These are phyloP conservation scores for Thyridium curvatum DNA, from an alignment of 2,329 filamentous ascomycete species.

Conservation along the genomic window DNA sequence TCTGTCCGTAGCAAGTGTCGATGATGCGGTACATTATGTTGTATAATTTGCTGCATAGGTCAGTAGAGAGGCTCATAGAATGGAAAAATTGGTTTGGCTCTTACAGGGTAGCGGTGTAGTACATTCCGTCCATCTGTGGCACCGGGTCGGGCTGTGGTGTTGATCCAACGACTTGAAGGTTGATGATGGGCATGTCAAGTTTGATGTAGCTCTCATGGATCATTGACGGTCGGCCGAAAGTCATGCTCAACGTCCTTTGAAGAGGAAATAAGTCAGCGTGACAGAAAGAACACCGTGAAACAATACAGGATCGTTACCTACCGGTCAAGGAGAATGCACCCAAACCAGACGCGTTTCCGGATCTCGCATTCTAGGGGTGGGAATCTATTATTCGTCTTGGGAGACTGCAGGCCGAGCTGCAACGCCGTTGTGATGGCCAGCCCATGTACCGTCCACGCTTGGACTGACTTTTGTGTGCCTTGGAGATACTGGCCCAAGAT, in stretches of 20 bases:
- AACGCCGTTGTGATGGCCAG: constrained; percentile 43
- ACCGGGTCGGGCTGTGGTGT: constrained; percentile 4
- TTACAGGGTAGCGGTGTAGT: constrained; percentile 27
- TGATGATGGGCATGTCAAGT: constrained; percentile 23
- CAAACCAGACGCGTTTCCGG: constrained; percentile 42
- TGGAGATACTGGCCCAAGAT: constrained; percentile 45
- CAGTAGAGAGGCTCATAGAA: neutral
- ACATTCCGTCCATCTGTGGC: constrained; percentile 10
- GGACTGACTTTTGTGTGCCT: constrained; percentile 44
- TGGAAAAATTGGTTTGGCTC: constrained; percentile 1
- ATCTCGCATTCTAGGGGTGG: constrained; percentile 36
- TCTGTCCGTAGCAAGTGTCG: constrained; percentile 34
- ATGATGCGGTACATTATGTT: constrained; percentile 26
- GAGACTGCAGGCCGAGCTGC: constrained; percentile 44
- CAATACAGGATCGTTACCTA: constrained; percentile 9
- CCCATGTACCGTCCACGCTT: constrained; percentile 48
- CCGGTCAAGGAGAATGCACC: constrained; percentile 39
- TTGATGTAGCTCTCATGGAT: constrained; percentile 38
- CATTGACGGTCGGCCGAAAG: constrained; percentile 38
- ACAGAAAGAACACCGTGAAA: neutral
- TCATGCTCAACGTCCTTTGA: constrained; percentile 44
- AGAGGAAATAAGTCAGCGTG: neutral
- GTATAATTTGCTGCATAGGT: constrained; percentile 18
- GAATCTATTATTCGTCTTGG: constrained; percentile 25
- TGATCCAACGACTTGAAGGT: constrained; percentile 5